Conservation (phyloP, 805 yeast species). For the Wickerhamiella azymoides region DNA sequence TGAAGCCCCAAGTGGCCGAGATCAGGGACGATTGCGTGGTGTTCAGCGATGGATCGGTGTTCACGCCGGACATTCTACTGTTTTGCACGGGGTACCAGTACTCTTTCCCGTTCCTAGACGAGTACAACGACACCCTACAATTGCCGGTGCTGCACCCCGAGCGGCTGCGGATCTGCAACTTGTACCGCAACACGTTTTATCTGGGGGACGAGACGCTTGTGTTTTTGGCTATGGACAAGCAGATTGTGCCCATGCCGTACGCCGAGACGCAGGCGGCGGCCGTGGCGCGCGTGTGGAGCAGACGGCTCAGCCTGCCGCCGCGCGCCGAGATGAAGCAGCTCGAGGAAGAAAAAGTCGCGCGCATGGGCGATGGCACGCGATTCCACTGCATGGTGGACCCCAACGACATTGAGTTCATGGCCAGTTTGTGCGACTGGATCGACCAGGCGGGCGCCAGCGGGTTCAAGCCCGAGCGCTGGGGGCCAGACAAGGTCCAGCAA, state of each 20-base stretch:
- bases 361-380: conserved; percentile 34
- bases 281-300: conserved; percentile 48
- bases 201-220: conserved; percentile 50
- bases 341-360: conserved; percentile 28
- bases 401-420: conserved; percentile 45
- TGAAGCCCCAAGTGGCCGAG: conserved; percentile 23
- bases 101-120: conserved; percentile 46
- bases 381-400: conserved; percentile 45
- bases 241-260: conserved; percentile 24
- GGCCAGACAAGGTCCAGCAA: conserved; percentile 22
- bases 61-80: conserved; percentile 41
- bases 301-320: conserved; percentile 38
- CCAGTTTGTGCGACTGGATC: conserved; percentile 28
- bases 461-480: conserved; percentile 41
- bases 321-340: conserved; percentile 33
- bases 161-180: conserved; percentile 36
- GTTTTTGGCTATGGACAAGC: conserved; percentile 36
- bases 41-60: conserved; percentile 36
- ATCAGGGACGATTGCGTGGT: conserved; percentile 29
- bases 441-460: conserved; percentile 24
- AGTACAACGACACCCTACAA: conserved; percentile 9
- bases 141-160: conserved; percentile 21
- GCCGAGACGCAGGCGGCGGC: conserved; percentile 49
- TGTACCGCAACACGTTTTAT: conserved; percentile 48
- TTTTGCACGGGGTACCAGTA: conserved; percentile 68